Evolutionary conservation across 2,329 filamentous ascomycete genomes (phyloP), one percentile per base, ranked within the genome.

Genomic region (Cadophora luteo-olivacea): DNA sequence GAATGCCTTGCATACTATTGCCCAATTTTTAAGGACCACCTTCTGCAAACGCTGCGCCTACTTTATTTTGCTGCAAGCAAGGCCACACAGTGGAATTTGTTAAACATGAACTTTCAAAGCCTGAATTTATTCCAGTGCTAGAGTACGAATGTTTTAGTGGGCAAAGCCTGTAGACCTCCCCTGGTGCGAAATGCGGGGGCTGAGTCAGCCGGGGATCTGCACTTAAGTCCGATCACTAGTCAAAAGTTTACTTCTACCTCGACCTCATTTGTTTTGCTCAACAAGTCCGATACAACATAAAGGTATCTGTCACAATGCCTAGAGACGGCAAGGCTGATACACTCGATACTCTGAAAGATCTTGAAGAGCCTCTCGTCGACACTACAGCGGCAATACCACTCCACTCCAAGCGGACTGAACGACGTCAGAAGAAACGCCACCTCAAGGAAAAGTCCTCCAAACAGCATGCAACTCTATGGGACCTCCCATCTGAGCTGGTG

Each of bases 401-500:
- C 29, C 81, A 77, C 60, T 87, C 85, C 8, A 88, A 86, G 74
- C 83, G 84, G 64, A 86, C 83, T 6, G 81, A 84, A 72, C 82
- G 86, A 38, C 77, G 73, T 22, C 78, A 79, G 70, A 84, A 81
- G 72, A 83, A 80, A 70, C 79, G 81, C 70, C 78, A 82, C 67
- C 82, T 81, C 71, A 81, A 77, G 65, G 78, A 79, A 72, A 81
- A 78, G 68, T 74, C 73, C 4, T 74, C 72, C 32, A 75, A 75
- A 36, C 70, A 72, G 61, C 74, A 78, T 38, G 77, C 71, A 22
- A 77, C 79, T 36, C 76, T 87, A 12, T 71, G 83, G 25, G 81
- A 83, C 69, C 79, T 89, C 0, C 86, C 87, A 0, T 82, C 82
- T 19, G 87, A 89, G 74, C 77, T 89, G 1, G 68, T 87, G 3